Evolutionary conservation across 192 early-diverging fungal species (phyloP).

Genomic region (Spizellomyces punctatus): DNA sequence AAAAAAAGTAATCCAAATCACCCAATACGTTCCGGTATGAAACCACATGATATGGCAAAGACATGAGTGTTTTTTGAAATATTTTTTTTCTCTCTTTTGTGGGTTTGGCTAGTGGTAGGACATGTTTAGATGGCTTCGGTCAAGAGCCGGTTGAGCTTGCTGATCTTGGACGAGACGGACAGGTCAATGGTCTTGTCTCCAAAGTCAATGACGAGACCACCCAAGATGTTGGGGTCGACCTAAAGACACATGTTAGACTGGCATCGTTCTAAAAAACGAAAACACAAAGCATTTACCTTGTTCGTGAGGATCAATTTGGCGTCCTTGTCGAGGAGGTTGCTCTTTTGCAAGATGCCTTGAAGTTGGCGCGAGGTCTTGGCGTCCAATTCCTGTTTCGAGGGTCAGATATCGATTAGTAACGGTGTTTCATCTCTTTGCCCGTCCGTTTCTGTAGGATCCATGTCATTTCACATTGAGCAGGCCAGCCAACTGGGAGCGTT

Average conservation of each 20-base stretch:
- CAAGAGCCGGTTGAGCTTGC: conserved; percentile 94
- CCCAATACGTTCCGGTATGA: no score
- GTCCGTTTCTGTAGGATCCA: no score
- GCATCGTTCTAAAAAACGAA: background rate
- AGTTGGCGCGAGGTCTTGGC: conserved; percentile 68
- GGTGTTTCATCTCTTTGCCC: no score
- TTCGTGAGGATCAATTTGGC: conserved; percentile 84
- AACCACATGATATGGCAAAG: no score
- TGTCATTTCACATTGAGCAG: conserved; percentile 58
- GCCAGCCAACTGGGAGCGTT: conserved; percentile 69
- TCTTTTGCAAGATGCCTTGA: conserved; percentile 79
- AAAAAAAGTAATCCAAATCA: no score
- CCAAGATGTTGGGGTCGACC: conserved; percentile 90
- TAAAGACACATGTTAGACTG: conserved; percentile 20
- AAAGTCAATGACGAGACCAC: conserved; percentile 95
- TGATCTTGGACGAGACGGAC: conserved; percentile 90
- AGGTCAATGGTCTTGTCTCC: conserved; percentile 99
- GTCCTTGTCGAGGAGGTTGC: conserved; percentile 73
- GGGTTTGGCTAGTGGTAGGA: background rate
- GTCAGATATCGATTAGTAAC: background rate
- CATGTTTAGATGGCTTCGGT: conserved; percentile 56
- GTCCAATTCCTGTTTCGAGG: conserved; percentile 68
- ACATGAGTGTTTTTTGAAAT: no score
- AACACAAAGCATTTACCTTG: conserved; percentile 60
- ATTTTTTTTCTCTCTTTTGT: no score